Evolutionary conservation across 495 filamentous ascomycete genomes (phyloP), one percentile per base, ranked within the genome.

Genomic region (Echria macrotheca): DNA sequence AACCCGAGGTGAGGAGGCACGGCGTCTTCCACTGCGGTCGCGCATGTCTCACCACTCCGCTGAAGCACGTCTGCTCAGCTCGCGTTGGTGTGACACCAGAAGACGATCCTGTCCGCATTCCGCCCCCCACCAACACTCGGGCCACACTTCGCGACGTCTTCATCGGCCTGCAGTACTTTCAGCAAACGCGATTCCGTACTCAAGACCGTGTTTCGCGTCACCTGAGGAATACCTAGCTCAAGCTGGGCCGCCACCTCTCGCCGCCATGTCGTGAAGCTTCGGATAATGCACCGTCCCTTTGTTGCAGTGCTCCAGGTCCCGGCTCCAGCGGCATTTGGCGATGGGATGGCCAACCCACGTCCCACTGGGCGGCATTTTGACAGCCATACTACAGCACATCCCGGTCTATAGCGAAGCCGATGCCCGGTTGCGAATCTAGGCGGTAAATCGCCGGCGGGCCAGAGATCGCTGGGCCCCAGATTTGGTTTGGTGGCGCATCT

Each of bases 1-100:
- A n/a, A n/a, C n/a, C n/a, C n/a, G n/a, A n/a, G n/a, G n/a, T 37
- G 14, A 17, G 15, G 15, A 18, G 2, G 6, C 15, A 0, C 0
- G 23, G n/a, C 15, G 42, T 15, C 25, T 3, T 1, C 1, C 25
- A 19, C 15, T 10, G 18, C n/a, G 12, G 12, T 35, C 9, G 21
- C 11, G 14, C 48, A 45, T 39, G 49, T 52, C 33, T 50, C 42
- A 51, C 31, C 19, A 5, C 25, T 17, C 6, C n/a, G 29, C 17
- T 32, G 41, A 31, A n/a, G n/a, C 40, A 25, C 21, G 24, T 24
- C 25, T 42, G n/a, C 33, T 50, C 40, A 44, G 26, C 48, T 37
- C 39, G 17, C 35, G 38, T 42, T 38, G 28, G 5, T 32, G 18
- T 24, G 26, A 36, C 44, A 14, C 12, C 12, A 18, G 15, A 4